Base-by-base conservation (phyloP, 371 early-diverging fungal genomes). In the Rhizopus delemar region DNA sequence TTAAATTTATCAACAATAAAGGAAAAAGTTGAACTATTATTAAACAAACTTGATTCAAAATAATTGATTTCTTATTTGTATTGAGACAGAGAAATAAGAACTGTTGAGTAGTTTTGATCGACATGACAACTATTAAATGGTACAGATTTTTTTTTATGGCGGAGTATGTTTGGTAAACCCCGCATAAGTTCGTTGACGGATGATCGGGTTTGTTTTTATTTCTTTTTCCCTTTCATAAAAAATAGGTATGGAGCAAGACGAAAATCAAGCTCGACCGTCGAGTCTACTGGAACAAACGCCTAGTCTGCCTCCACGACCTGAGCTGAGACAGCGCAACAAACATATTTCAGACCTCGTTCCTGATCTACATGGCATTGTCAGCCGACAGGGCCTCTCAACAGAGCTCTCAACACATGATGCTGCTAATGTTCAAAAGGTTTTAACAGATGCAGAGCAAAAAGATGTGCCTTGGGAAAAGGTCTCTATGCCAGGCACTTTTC, bases 351-450 rank as follows among this genome's bases (percentile, higher is more conserved):
- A 64, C 29, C n/a, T 65, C 16, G 65, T 69, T 5, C 69, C 69
- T 49, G 69, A 69, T 39, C 57, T 69, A 35, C 69, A 69, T 36
- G 56, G 56, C 6, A 16, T 65, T 35, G 2, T 55, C 11, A 53
- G 61, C 2, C 51, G 36, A 2, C 22, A 51, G 0, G 70, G 73
- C 28, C 41, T 80, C 1, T 56, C 59, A 2, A 77, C 81, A 8
- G 81, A 80, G 33, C 60, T 77, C 1, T 53, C 56, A 15, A 66
- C 78, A 9, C 57, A 59, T 41, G 73, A 80, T 60, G 65, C 74
- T 6, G 52, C 46, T 2, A 43, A 56, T 3, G 70, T 70, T 36
- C 56, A 56, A 31, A 53, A 74, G 36, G 68, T 74, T 0, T 41
- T 77, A 6, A 65, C 65, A 13, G 63, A 58, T 31, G 74, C 76